Percentiles rank a stretch among this genome's conserved stretches.
Conservation (phyloP, 2,329 filamentous ascomycete species). For the Claviceps arundinis region DNA sequence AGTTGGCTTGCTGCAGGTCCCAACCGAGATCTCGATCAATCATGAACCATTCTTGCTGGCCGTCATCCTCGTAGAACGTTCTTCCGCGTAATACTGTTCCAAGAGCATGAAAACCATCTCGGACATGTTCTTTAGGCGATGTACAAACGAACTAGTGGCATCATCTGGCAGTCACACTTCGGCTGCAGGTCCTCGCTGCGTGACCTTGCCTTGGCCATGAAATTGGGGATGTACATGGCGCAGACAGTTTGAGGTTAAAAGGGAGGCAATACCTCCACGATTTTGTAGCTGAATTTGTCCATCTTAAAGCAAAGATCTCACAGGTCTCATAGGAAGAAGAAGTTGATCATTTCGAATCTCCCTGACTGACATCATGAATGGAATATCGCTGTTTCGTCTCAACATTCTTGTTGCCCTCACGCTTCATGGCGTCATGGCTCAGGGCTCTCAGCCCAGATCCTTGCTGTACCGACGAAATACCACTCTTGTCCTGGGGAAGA, state of each 20-base stretch:
- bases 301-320: background rate
- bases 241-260: background rate
- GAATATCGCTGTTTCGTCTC: background rate
- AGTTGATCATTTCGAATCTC: background rate
- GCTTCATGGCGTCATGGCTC: constrained; percentile 1
- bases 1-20: background rate
- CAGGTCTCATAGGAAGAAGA: background rate
- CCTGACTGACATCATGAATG: background rate
- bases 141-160: background rate
- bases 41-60: background rate
- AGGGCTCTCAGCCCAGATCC: background rate
- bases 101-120: background rate
- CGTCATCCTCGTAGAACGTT: background rate
- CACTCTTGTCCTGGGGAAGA: constrained; percentile 4
- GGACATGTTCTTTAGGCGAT: background rate
- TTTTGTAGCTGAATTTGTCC: background rate
- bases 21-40: constrained; percentile 1
- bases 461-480: background rate
- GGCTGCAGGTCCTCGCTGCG: background rate
- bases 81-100: background rate
- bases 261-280: background rate
- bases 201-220: background rate
- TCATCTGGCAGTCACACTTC: background rate
- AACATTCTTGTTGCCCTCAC: background rate
- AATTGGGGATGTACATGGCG: background rate